Conservation (phyloP, 257 asterid species). For the Solanum sitiens region DNA sequence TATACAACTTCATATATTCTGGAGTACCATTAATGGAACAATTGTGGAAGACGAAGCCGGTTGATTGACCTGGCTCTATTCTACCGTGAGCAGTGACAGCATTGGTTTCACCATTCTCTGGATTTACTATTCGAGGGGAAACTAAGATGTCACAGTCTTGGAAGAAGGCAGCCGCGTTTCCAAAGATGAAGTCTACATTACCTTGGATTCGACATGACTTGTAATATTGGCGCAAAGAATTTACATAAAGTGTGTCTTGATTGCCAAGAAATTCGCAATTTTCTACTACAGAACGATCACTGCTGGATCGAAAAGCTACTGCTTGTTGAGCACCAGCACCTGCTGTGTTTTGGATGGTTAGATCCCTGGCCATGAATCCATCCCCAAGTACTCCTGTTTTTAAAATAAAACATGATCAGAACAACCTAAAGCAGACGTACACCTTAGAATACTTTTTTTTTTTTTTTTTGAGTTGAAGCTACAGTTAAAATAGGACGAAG, state of each 20-base stretch:
- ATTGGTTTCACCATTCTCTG: constrained; percentile 38
- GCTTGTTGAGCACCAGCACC: constrained; percentile 49
- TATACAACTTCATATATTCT: constrained; percentile 28
- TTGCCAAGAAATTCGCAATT: constrained; percentile 41
- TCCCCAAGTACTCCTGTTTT: constrained; percentile 34
- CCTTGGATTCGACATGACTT: constrained; percentile 46
- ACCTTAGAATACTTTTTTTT: neutral
- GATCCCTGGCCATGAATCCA: constrained; percentile 42
- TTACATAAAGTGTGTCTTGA: constrained; percentile 42
- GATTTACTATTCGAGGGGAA: constrained; percentile 28
- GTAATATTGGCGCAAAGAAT: constrained; percentile 42
- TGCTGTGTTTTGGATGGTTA: constrained; percentile 40
- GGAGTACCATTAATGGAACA: constrained; percentile 38
- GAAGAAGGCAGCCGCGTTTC: constrained; percentile 38
- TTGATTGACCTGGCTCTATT: constrained; percentile 33
- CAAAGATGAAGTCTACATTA: constrained; percentile 42
- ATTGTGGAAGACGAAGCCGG: constrained; percentile 34
- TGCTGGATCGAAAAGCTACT: constrained; percentile 42
- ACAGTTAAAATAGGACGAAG: neutral
- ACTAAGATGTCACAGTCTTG: constrained; percentile 27
- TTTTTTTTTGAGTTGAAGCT: neutral
- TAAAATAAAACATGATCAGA: neutral
- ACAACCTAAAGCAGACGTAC: neutral
- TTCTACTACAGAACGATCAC: constrained; percentile 32
- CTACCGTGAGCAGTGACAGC: constrained; percentile 49